Conservation (phyloP, 805 yeast species). For the Starmerella apicola region DNA sequence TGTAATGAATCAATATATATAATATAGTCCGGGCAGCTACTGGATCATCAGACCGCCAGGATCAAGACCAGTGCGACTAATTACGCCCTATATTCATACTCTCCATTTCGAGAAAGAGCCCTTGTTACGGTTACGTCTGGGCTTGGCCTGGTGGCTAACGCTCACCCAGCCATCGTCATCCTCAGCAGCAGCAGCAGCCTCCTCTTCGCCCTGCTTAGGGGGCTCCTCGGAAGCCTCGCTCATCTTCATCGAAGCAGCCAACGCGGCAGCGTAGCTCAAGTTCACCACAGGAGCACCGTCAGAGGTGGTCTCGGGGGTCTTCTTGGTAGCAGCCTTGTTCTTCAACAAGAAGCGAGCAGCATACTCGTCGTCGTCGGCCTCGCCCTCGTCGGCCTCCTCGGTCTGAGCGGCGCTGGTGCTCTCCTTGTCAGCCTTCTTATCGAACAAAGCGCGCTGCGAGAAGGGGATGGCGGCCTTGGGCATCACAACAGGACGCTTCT, state of each 20-base stretch:
- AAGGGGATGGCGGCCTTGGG: conserved; percentile 21
- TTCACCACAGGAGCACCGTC: conserved; percentile 17
- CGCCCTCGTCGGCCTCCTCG: conserved; percentile 14
- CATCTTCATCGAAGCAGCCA: conserved; percentile 22
- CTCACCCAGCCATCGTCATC: conserved; percentile 23
- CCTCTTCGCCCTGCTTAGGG: conserved; percentile 6
- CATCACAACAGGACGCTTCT: conserved; percentile 18
- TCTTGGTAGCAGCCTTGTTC: conserved; percentile 14
- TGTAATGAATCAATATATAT: no score
- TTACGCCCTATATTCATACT: no score
- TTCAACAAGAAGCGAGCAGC: conserved; percentile 21
- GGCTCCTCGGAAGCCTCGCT: conserved; percentile 7
- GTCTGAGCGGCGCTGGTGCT: not conserved
- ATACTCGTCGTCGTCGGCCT: conserved; percentile 24
- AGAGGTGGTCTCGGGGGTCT: conserved; percentile 5
- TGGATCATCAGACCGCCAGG: no score
- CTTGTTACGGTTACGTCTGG: conserved; percentile 16
- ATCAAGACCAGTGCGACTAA: no score
- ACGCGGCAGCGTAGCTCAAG: conserved; percentile 21
- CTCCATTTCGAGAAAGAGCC: conserved; percentile 20
- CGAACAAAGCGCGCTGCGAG: conserved; percentile 16
- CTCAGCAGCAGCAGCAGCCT: conserved; percentile 10
- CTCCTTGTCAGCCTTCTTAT: no score
- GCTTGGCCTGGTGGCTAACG: conserved; percentile 17
- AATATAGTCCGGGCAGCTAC: no score